Evolutionary conservation across 306 rosid species (phyloP), one percentile per base, ranked within the genome.

Genomic region (Styphnolobium japonicum): DNA sequence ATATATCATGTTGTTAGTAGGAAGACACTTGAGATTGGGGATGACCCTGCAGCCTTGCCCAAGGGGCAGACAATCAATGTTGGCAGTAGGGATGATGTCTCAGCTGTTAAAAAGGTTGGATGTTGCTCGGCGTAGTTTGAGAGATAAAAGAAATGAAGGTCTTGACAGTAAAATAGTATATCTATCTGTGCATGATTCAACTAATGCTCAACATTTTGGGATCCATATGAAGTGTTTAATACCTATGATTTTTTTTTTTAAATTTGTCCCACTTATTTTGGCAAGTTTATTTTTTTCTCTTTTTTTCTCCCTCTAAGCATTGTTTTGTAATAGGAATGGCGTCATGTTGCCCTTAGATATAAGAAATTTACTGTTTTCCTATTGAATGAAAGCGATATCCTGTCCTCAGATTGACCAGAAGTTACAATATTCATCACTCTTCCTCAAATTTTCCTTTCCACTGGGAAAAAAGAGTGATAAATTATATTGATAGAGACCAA

Each of bases 21-120:
- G 86, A 92, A 88, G 76, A 86, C 94, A 46, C 97, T 92, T 10
- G 95, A 92, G 78, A 80, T 88, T n/a, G 91, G 95, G 10, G 97
- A 90, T 23, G 97, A 92, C 55, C 90, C 93, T 3, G 81, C 93
- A 1, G 93, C 93, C 55, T 82, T 90, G 80, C 97, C 95, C 9
- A 90, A 83, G 82, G 97, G 97, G n/a, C 90, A 88, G 34, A 92
- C 93, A 19, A 92, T 92, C 69, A 90, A 85, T 63, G 89, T 92
- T 36, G 92, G 93, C n/a, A 1, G 81, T 37, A 87, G 27, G 80
- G 97, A 92, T 56, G 97, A 92, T 82, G 95, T 92, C 27, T 92
- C 97, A 0, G 95, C 93, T 56, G 89, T 86, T 51, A 92, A 92
- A 67, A 82, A 79, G 36, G 81, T 66, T 7, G 97, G 97, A 77